Base-by-base conservation (phyloP, 2,329 filamentous ascomycete species). In the Colletotrichum higginsianum region DNA sequence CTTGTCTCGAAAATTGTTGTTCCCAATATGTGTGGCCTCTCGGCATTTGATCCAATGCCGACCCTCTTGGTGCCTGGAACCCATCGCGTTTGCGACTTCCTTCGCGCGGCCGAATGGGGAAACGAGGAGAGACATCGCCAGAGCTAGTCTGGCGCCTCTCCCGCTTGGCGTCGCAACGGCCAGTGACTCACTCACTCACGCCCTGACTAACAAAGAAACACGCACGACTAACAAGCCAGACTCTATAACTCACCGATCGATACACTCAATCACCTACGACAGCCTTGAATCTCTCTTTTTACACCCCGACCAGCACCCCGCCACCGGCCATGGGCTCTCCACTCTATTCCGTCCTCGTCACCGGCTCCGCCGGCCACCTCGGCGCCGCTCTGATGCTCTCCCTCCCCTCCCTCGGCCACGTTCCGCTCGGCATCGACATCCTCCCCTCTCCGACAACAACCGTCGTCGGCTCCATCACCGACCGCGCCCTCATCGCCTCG, bases 301-400 rank as follows among this genome's bases (percentile, higher is more conserved):
- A 11, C 35, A 38, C 35, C 35, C 2, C 9, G 35, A 11, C 8
- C 35, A 38, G 35, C 6, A 44, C 6, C 1, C 26, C 42, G 12
- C 46, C 18, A 38, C 8, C 26, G 7, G 13, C 9, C 38, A 71
- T 71, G 68, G 11, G 52, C 11, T 62, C 68, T 1, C n/a, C 44
- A 3, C 23, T 16, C 5, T 68, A 71, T 18, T 63, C 65, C 71
- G 80, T 86, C 49, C 83, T 86, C 18, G 82, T 86, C 47, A 86
- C 84, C 18, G 85, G 85, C 73, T 84, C 84, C 0, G 79, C 85
- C 0, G 85, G 85, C 65, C 85, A 86, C 65, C 80, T 86, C 12
- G 84, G 85, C 73, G 80, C 79, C 1, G 85, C 84, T 23, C 78
- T 86, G 0, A 85, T 86, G 83, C 81, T 86, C 23, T 72, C 77